Conservation (phyloP, 2,329 filamentous ascomycete genomes). For the Cadophora malorum region DNA sequence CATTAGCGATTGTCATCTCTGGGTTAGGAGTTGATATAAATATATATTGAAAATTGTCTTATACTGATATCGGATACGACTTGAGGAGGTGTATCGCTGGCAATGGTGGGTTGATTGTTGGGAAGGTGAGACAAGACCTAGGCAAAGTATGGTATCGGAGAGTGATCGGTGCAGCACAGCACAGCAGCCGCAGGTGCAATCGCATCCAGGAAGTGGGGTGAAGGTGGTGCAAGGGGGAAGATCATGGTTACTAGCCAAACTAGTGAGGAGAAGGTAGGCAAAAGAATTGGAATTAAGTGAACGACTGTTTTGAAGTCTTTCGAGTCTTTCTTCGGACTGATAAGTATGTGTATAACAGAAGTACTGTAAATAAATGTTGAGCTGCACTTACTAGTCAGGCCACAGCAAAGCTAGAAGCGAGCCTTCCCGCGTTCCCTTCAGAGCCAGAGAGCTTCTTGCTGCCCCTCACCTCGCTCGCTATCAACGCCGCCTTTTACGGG, state of each 20-base stretch:
- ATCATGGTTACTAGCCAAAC: neutral
- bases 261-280: neutral
- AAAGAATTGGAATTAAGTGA: neutral
- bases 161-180: neutral
- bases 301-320: neutral
- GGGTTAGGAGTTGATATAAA: neutral
- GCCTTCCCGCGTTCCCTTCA: neutral
- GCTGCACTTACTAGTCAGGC: conserved; percentile 8
- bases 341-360: neutral
- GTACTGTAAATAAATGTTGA: conserved; percentile 6
- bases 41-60: neutral
- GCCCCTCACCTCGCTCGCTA: neutral
- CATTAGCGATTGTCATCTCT: neutral
- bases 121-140: conserved; percentile 5
- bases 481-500: neutral
- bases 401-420: neutral
- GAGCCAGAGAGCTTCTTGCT: neutral
- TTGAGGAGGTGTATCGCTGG: neutral
- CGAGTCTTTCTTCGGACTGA: neutral
- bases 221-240: neutral
- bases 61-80: neutral
- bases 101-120: neutral
- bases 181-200: neutral
- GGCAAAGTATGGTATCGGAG: neutral
- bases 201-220: conserved; percentile 2